phyloP scores from a whole-genome alignment of 345 rosid species.

The Citrus glauca region DNA sequence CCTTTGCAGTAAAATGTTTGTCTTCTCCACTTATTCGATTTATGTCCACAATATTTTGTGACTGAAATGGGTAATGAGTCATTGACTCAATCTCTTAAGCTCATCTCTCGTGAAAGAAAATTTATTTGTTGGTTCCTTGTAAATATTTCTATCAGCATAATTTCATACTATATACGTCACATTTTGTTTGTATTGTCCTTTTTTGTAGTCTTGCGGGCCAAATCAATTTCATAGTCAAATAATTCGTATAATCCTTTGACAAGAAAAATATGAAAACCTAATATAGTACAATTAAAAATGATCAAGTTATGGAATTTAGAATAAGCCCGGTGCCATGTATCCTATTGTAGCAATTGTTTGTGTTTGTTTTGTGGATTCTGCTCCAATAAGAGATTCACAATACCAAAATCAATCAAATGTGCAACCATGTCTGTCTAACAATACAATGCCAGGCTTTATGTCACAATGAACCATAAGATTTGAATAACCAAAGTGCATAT shows the following conservation, averaged over 20 bases:
- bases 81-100: slow-evolving; percentile 1
- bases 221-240: neutral
- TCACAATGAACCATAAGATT: too few species aligned
- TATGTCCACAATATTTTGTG: neutral
- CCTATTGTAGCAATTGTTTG: too few species aligned
- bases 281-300: too few species aligned
- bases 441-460: too few species aligned
- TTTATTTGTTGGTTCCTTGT: neutral
- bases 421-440: too few species aligned
- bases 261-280: neutral
- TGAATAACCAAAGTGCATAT: too few species aligned
- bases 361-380: too few species aligned
- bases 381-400: too few species aligned
- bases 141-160: slow-evolving; percentile 12
- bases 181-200: neutral
- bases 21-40: neutral
- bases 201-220: neutral
- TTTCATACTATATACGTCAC: slow-evolving; percentile 7
- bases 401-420: too few species aligned
- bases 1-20: neutral
- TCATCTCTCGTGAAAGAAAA: neutral
- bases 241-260: neutral
- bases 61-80: neutral
- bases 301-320: too few species aligned
- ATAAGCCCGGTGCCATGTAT: too few species aligned